Evolutionary conservation across 228 moss, liverwort and hornwort species (phyloP), one percentile per base, ranked within the genome.

Genomic region (Sphagnum magellanicum): DNA sequence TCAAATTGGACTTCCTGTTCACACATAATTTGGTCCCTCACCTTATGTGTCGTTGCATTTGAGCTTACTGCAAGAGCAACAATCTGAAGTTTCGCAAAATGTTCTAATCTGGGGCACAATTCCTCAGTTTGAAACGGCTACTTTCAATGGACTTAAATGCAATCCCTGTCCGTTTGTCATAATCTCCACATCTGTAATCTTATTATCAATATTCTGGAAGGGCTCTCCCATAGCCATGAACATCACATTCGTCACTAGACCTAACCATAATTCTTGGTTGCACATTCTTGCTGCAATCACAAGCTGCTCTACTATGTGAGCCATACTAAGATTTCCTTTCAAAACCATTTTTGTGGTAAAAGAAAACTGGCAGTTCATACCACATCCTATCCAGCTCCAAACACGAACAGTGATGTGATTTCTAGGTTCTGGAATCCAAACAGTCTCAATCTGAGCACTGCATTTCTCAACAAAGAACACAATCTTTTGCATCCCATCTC

Each of bases 201-300:
- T 90, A 49, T 75, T 81, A 14, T 95, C 77, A 0, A 82, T 63
- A 11, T 95, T 95, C 59, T 95, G 92, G 1, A 95, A 81, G 10
- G 94, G 94, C 76, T 95, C 94, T 0, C 90, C 94, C 92, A 95
- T 92, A 61, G 90, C 94, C 94, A 95, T 95, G 77, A 95, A 95
- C 6, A 95, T 90, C 10, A 95, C 92, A 53, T 92, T 95, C 59
- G 92, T 92, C 50, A 92, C 84, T 32, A 32, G 0, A 32, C 3
- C 32, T 4, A 72, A 60, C 61, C 87, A 85, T 11, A 88, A 48
- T 8, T 84, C 86, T 6, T 67, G 65, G 8, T 58, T 72, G 68
- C 78, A 86, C 70, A 94, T 73, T 62, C 94, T 86, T 17, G 87
- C 83, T 12, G 92, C 88, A 50, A 91, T 87, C 10, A 95, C 90